phyloP scores from a whole-genome alignment of 116 monocot genomes.

The Posidonia oceanica region DNA sequence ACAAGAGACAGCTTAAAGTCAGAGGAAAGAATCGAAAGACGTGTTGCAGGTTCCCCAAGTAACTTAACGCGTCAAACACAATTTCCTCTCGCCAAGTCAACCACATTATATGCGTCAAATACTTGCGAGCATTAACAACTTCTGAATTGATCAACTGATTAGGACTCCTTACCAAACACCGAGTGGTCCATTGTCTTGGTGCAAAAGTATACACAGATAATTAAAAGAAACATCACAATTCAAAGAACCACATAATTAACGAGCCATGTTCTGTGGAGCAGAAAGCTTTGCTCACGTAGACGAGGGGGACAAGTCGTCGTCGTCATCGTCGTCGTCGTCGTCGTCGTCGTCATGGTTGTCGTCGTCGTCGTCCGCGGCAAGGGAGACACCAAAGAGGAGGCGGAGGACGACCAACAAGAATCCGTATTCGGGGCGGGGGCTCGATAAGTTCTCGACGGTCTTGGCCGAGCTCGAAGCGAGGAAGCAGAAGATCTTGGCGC shows the following conservation, averaged over 20 bases:
- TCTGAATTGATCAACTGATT: too few relatives aligned
- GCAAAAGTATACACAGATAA: background rate
- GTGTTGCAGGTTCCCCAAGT: too few relatives aligned
- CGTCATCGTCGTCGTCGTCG: background rate
- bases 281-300: slow-evolving; percentile 23
- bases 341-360: background rate
- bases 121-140: too few relatives aligned
- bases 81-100: background rate
- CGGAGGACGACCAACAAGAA: slow-evolving; percentile 20
- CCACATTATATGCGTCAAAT: background rate
- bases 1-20: too few relatives aligned
- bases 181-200: too few relatives aligned
- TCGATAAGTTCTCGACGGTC: slow-evolving; percentile 60
- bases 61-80: too few relatives aligned
- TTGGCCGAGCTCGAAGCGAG: slow-evolving; percentile 55
- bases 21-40: too few relatives aligned
- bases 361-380: too few relatives aligned
- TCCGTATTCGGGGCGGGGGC: slow-evolving; percentile 56
- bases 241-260: background rate
- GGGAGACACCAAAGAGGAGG: background rate
- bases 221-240: background rate
- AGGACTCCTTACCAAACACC: too few relatives aligned
- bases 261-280: slow-evolving; percentile 28
- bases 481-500: slow-evolving; percentile 41
- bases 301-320: slow-evolving; percentile 3